Base-by-base conservation (phyloP, 129 eudicot genomes). In the Tagetes patula region DNA sequence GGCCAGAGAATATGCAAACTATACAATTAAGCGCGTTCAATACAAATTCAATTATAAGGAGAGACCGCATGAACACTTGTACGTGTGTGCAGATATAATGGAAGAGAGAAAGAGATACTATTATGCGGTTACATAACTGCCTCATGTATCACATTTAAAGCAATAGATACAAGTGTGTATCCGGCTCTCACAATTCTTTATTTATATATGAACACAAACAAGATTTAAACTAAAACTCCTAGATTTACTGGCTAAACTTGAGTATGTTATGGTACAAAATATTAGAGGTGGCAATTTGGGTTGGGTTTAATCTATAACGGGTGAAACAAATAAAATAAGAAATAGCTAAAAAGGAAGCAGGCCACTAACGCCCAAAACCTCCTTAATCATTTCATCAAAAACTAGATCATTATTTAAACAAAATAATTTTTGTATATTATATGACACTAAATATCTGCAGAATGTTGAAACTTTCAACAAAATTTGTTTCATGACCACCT, bases 331-430 rank as follows among this genome's bases (percentile, higher is more conserved):
- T 56, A 7, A 56, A 30, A 6, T 56, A 56, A 56, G 58, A 52
- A 30, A 14, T 5, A 14, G 59, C 1, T 56, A 9, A 56, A 56
- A 32, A 0, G 12, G 12, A 8, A 50, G 1, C 12, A 12, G 1
- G 37, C 13, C 12, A 56, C 74, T 47, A 59, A 32, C 3, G 85
- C 66, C n/a, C 31, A 59, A 10, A 32, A 34, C 78, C 47, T 85
- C 91, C 58, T 77, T 30, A 59, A 59, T 9, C 83, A 45, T 50
- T 72, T 73, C 40, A 32, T 8, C 79, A 83, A 10, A 88, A 54
- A 54, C 8, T 2, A 5, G 61, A 54, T 54, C 37, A 30, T 54
- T 54, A 11, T 6, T 54, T 27, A 5, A 54, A 54, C 61, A 5
- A 20, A 20, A 27, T 54, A 54, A 54, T 54, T 34, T 27, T 54